Base-by-base conservation (phyloP, 176 grass and related monocot genomes). In the Thinopyrum elongatum region DNA sequence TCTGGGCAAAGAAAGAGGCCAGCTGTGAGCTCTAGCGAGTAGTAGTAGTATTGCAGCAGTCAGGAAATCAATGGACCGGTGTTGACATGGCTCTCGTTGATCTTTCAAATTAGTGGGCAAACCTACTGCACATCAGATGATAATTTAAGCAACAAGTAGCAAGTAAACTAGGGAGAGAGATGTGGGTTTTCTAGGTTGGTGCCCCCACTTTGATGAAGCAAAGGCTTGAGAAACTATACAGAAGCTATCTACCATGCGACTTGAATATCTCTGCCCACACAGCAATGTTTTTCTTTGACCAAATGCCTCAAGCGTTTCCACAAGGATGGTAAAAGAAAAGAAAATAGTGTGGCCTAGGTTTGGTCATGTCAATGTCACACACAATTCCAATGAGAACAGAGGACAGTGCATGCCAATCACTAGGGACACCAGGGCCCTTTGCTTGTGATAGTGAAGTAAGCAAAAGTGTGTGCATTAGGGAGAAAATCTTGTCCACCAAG, bases 271-370 rank as follows among this genome's bases (percentile, higher is more conserved):
- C 49, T 47, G 31, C 79, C 85, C 76, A 83, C 74, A 62, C 35
- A 55, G 1, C 47, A 23, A 76, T 87, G 89, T 87, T 68, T 91
- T 91, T 81, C 82, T 91, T 91, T 91, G 82, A 91, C 90, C 90
- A 88, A 81, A 81, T 63, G 39, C 82, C 21, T 33, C 76, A 80
- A 88, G 49, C 68, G 61, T 76, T 39, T 59, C n/a, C n/a, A 59
- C 28, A 67, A 77, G 7, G 7, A 82, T 42, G 42, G 41, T 62
- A 63, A 84, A 71, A 46, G 21, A 70, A 75, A 49, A 77, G 53
- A 51, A 16, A 51, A 51, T 6, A 51, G 59, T 71, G 53, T 65
- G 85, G 29, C 86, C 25, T 72, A 91, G 70, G 90, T 88, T 91
- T 79, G 83, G 87, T 92, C 90, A 86, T 89, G 87, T 92, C 87